These are phyloP conservation scores for Stylonectria norvegica DNA, from an alignment of 2,329 filamentous ascomycete species.

Conservation along the genomic window DNA sequence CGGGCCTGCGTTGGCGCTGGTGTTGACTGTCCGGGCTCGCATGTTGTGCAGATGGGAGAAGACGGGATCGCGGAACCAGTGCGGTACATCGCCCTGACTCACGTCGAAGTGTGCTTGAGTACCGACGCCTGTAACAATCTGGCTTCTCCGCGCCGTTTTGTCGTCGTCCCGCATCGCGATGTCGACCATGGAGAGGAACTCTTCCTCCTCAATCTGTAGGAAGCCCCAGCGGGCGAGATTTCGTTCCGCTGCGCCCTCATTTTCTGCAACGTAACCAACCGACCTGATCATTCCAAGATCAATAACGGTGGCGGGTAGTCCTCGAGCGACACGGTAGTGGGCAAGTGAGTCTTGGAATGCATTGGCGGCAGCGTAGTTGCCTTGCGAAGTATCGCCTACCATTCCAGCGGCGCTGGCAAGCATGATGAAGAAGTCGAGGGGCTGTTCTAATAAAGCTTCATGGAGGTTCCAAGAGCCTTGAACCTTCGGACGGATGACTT, in stretches of 20 bases:
- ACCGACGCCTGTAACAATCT: slow-evolving; percentile 6
- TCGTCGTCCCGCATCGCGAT: slow-evolving; percentile 9
- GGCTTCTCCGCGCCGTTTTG: not conserved
- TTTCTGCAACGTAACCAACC: not conserved
- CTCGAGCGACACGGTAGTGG: slow-evolving; percentile 5
- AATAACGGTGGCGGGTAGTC: slow-evolving; percentile 7
- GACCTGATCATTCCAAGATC: slow-evolving; percentile 3
- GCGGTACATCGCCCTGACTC: slow-evolving; percentile 5
- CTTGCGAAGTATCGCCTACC: slow-evolving; percentile 31
- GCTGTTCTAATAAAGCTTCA: not conserved
- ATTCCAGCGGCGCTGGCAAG: slow-evolving; percentile 33
- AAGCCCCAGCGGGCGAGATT: slow-evolving; percentile 6
- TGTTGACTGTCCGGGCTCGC: slow-evolving; percentile 1
- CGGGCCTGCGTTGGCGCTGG: slow-evolving; percentile 2
- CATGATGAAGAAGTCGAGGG: slow-evolving; percentile 38
- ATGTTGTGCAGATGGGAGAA: slow-evolving; percentile 7
- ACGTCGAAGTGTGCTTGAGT: slow-evolving; percentile 7
- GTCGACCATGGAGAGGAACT: slow-evolving; percentile 3
- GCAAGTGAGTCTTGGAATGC: slow-evolving; percentile 29
- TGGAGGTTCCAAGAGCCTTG: slow-evolving; percentile 32
- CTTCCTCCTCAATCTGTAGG: slow-evolving; percentile 6
- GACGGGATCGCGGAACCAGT: slow-evolving; percentile 7
- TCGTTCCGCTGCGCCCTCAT: slow-evolving; percentile 4
- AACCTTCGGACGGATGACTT: slow-evolving; percentile 32
- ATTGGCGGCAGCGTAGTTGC: slow-evolving; percentile 37